These are phyloP conservation scores for Nepenthes mirabilis DNA, from an alignment of 148 eudicot species.

Conservation along the genomic window DNA sequence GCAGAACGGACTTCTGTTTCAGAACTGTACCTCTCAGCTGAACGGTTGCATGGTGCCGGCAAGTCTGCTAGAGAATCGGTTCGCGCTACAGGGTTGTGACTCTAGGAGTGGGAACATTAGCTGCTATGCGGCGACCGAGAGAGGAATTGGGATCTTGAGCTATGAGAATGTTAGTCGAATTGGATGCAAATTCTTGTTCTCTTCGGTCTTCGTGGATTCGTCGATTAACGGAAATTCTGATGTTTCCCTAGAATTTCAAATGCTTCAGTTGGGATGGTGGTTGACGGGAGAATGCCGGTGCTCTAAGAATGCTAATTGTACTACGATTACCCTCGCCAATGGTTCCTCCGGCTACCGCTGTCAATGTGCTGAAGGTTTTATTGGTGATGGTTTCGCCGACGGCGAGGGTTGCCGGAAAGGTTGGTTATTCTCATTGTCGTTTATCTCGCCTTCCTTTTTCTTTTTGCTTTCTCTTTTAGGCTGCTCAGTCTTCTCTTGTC, in stretches of 20 bases:
- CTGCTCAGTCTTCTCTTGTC: neutral
- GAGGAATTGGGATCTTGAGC: conserved; percentile 14
- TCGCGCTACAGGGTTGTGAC: conserved; percentile 12
- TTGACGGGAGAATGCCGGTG: conserved; percentile 38
- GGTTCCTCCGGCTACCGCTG: conserved; percentile 40
- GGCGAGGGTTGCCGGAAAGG: conserved; percentile 64
- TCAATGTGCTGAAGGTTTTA: conserved; percentile 42
- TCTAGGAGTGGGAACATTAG: conserved; percentile 13
- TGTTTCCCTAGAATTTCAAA: conserved; percentile 32
- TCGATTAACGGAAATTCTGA: conserved; percentile 5
- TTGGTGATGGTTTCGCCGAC: conserved; percentile 61
- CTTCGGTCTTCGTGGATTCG: conserved; percentile 33
- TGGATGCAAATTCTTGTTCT: conserved; percentile 26
- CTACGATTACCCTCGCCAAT: neutral
- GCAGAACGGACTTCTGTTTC: conserved; percentile 33
- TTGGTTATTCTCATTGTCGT: conserved; percentile 16
- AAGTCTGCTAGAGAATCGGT: conserved; percentile 12
- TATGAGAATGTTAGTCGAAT: conserved; percentile 6
- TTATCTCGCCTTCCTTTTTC: neutral
- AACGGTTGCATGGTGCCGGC: conserved; percentile 29
- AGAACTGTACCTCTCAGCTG: conserved; percentile 19
- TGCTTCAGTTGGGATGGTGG: conserved; percentile 67
- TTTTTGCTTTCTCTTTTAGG: neutral
- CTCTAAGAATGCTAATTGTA: conserved; percentile 27
- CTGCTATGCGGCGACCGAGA: conserved; percentile 22